Evolutionary conservation across 352 stramenopile genomes (phyloP), one percentile per base, ranked within the genome.

Genomic region (Globisporangium lucens): DNA sequence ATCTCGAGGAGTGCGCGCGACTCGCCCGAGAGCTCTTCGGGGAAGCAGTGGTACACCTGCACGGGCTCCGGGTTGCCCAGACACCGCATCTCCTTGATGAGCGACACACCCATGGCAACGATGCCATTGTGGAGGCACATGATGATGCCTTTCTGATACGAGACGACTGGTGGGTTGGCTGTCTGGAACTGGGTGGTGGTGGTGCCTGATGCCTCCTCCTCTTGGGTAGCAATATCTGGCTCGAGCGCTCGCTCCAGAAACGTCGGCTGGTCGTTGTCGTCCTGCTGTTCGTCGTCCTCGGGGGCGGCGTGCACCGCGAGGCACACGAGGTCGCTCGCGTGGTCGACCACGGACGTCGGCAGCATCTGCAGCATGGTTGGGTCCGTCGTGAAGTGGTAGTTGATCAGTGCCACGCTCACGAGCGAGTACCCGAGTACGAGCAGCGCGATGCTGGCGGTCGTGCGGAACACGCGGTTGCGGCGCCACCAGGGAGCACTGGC

Each of bases 61-160:
- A 85, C 83, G 1, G 70, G 60, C 38, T 85, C 73, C 3, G 67
- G 68, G 61, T 83, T 83, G 24, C 76, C 76, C 10, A 83, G 59
- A n/a, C 77, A 82, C 5, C 77, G 77, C 55, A 85, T 63, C 36
- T 88, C 77, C n/a, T 72, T 74, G 41, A 83, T 84, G 46, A 85
- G 51, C 53, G 75, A 82, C 36, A 82, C 68, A 13, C 75, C 77
- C 20, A 88, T 62, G 15, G 76, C 72, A 29, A 75, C 56, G 36
- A 84, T 79, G 12, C 65, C 67, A 55, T 85, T 67, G 65, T 83
- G 76, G 22, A 81, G 53, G 13, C 74, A 77, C 46, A 84, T 62
- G 35, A 88, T 51, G 43, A 79, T 73, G 27, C 78, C 77, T 55
- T 63, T 62, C 5, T 61, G 38, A 20, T 58, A 58, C 56, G 43